Evolutionary conservation across 176 grass and related monocot genomes (phyloP).

Genomic region (Juncus effusus): DNA sequence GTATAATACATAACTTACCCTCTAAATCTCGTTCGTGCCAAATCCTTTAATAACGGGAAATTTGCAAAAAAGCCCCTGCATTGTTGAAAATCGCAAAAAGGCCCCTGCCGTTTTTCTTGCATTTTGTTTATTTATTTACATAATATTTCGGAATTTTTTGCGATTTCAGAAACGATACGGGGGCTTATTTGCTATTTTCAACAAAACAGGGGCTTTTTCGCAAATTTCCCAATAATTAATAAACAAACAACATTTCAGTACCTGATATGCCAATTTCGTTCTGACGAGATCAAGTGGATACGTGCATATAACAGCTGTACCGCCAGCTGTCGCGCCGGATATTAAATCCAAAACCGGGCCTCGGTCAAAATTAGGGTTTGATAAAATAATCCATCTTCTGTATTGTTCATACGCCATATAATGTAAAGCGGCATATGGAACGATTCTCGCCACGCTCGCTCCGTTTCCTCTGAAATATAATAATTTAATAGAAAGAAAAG

Average conservation of each 20-base stretch:
- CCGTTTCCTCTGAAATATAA: conserved; percentile 68
- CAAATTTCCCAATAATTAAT: no score
- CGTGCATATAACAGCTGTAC: conserved; percentile 89
- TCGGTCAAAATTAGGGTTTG: conserved; percentile 69
- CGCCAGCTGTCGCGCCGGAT: conserved; percentile 79
- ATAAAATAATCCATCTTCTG: conserved; percentile 81
- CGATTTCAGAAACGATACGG: no score
- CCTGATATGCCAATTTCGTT: conserved; percentile 94
- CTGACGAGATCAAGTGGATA: conserved; percentile 94
- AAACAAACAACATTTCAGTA: background rate
- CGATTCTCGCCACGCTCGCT: conserved; percentile 87
- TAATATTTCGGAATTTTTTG: no score
- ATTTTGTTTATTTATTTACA: no score
- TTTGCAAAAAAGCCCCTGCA: no score
- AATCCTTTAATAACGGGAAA: no score
- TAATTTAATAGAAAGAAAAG: conserved; percentile 8
- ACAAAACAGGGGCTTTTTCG: no score
- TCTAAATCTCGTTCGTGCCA: no score
- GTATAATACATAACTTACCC: no score
- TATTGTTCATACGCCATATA: conserved; percentile 99
- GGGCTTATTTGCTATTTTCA: no score
- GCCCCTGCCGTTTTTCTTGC: no score
- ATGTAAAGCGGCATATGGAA: conserved; percentile 96
- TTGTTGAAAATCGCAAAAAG: no score
- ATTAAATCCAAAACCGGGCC: conserved; percentile 88